phyloP scores from a whole-genome alignment of 2,329 filamentous ascomycete genomes.

The Alternaria gaisen region DNA sequence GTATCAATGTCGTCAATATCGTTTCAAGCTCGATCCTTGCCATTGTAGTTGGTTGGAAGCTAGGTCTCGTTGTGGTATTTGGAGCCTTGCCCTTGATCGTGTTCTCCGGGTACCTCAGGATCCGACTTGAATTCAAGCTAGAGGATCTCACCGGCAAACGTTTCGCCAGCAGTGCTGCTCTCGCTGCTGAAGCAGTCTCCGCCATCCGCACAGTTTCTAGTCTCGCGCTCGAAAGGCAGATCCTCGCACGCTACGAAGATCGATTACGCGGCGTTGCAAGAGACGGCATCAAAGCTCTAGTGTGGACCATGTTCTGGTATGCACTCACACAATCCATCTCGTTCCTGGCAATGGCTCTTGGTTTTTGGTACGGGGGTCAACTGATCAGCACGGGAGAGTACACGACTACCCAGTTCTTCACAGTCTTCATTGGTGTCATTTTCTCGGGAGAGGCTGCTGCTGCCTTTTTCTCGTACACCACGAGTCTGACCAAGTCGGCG shows the following conservation, averaged over 20 bases:
- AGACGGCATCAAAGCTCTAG: slow-evolving; percentile 70
- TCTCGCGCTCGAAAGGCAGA: slow-evolving; percentile 85
- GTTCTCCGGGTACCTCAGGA: slow-evolving; percentile 81
- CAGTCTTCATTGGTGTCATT: slow-evolving; percentile 73
- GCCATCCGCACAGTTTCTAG: slow-evolving; percentile 94
- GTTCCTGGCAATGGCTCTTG: slow-evolving; percentile 46
- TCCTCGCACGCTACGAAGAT: slow-evolving; percentile 73
- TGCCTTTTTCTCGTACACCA: slow-evolving; percentile 89
- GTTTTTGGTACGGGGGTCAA: slow-evolving; percentile 51
- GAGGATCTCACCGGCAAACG: slow-evolving; percentile 76
- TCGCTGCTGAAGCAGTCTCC: slow-evolving; percentile 91
- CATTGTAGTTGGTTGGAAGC: slow-evolving; percentile 84
- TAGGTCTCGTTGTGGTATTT: slow-evolving; percentile 81
- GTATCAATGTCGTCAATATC: slow-evolving; percentile 82
- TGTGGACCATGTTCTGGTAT: slow-evolving; percentile 82
- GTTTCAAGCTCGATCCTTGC: slow-evolving; percentile 75
- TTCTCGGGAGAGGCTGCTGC: slow-evolving; percentile 71
- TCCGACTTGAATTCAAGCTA: slow-evolving; percentile 84
- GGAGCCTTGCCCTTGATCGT: slow-evolving; percentile 52
- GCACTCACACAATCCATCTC: slow-evolving; percentile 84
- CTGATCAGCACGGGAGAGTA: slow-evolving; percentile 59
- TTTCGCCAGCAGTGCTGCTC: slow-evolving; percentile 68
- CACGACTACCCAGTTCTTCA: slow-evolving; percentile 85
- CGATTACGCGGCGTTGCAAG: slow-evolving; percentile 61
- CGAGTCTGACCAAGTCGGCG: slow-evolving; percentile 96